Evolutionary conservation across 1,284 basidiomycete species (phyloP).

Genomic region (Pulchroboletus neoregius): DNA sequence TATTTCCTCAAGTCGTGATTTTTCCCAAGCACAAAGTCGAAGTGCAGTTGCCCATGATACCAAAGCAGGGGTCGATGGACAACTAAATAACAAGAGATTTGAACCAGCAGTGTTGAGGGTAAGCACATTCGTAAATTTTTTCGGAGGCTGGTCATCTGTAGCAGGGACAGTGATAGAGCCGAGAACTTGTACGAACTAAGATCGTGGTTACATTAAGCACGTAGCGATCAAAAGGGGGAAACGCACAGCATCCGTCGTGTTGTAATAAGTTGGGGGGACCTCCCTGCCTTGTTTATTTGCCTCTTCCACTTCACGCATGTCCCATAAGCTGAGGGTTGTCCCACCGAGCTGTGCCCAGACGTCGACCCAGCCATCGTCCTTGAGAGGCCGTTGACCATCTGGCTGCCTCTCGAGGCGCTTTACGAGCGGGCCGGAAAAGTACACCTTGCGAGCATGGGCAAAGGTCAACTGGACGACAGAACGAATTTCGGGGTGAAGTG

Average conservation of each 20-base stretch:
- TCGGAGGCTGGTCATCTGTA: constrained; percentile 43
- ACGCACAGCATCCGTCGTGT: constrained; percentile 82
- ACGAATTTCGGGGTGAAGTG: constrained; percentile 74
- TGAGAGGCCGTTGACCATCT: constrained; percentile 67
- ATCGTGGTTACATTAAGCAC: constrained; percentile 8
- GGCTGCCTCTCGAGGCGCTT: constrained; percentile 70
- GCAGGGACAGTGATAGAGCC: constrained; percentile 66
- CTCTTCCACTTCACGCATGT: constrained; percentile 79
- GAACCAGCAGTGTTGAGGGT: constrained; percentile 94
- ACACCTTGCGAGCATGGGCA: constrained; percentile 73
- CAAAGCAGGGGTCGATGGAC: constrained; percentile 66
- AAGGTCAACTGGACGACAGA: constrained; percentile 66
- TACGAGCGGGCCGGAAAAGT: constrained; percentile 77
- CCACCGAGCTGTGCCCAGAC: constrained; percentile 94
- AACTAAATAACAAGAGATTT: constrained; percentile 88
- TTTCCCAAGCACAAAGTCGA: constrained; percentile 92
- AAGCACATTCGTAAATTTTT: constrained; percentile 75
- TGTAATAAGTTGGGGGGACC: constrained; percentile 83
- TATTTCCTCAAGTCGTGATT: constrained; percentile 92
- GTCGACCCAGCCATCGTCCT: constrained; percentile 85
- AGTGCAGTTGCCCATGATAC: constrained; percentile 91
- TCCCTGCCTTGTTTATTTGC: constrained; percentile 77
- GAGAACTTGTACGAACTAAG: constrained; percentile 67
- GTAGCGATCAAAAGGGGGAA: background rate
- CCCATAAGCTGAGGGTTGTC: constrained; percentile 89